Evolutionary conservation across 177 flowering plant species (phyloP), one percentile per base, ranked within the genome.

Genomic region (Tripterygium wilfordii): DNA sequence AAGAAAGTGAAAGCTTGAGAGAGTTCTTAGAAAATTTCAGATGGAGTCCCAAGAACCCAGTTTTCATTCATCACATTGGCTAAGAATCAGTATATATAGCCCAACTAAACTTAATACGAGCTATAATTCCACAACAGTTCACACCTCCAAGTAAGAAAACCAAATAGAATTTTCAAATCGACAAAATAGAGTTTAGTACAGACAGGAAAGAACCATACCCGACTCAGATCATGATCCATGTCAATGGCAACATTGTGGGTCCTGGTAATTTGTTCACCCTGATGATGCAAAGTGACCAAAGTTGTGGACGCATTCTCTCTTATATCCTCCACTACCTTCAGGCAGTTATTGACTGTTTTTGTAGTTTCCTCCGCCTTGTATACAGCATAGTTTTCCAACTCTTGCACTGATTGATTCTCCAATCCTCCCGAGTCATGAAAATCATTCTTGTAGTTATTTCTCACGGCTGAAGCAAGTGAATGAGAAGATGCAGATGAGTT

Each of bases 341-440:
- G 59, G 41, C 85, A 79, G 50, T 46, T 52, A 53, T 79, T 62
- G 25, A 79, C 81, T n/a, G 77, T 5, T 20, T 66, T 66, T 47
- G 88, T 79, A 17, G 79, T 79, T 57, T 75, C 85, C 63, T 77
- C 88, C 35, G 83, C 72, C 59, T 77, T 79, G 64, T 74, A 77
- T 1, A 69, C 86, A 19, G 83, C 73, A 68, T 77, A 77, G 29
- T 50, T 37, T 62, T 80, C 86, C 63, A 80, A 53, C 42, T 83
- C 82, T 54, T 78, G 70, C 40, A 74, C 75, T 10, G 67, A 64
- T 45, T 76, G 83, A 46, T 56, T 66, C 60, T 76, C 80, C 13
- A 73, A 19, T 42, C 84, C 90, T 31, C 86, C 86, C 1, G 65
- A 45, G 47, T 78, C 82, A 36, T 62, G 75, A 53, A 78, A 83